These are phyloP conservation scores for Naganishia kalamii DNA, from an alignment of 768 basidiomycete genomes.

Conservation along the genomic window DNA sequence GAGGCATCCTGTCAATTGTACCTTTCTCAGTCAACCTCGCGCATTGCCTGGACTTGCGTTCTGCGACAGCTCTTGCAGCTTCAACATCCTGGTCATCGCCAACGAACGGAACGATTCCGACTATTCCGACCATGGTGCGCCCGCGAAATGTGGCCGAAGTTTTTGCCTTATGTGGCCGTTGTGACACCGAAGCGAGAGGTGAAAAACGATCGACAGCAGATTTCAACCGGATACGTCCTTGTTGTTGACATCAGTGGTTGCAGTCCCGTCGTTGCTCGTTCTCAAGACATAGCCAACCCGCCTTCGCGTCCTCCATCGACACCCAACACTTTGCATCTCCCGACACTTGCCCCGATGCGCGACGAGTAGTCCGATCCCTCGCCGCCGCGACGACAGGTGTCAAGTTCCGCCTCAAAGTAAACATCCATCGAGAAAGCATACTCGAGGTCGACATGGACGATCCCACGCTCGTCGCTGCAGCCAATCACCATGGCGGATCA, in stretches of 20 bases:
- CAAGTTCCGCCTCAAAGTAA: conserved; percentile 11
- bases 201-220: neutral
- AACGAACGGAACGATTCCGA: no score
- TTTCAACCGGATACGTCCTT: neutral
- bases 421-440: neutral
- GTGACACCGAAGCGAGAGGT: neutral
- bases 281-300: neutral
- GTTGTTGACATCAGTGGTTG: neutral
- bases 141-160: neutral
- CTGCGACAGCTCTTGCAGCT: no score
- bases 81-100: no score
- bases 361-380: neutral
- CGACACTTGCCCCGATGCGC: neutral
- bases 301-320: neutral
- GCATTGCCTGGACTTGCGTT: no score
- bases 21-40: no score
- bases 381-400: conserved; percentile 9
- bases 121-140: neutral
- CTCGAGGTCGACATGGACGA: neutral
- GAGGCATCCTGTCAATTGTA: no score
- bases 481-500: neutral
- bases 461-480: neutral
- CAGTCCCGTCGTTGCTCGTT: no score
- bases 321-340: no score
- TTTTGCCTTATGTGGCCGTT: neutral